These are phyloP conservation scores for Plasmodium fragile DNA, from an alignment of 169 alveolate genomes.

Conservation along the genomic window DNA sequence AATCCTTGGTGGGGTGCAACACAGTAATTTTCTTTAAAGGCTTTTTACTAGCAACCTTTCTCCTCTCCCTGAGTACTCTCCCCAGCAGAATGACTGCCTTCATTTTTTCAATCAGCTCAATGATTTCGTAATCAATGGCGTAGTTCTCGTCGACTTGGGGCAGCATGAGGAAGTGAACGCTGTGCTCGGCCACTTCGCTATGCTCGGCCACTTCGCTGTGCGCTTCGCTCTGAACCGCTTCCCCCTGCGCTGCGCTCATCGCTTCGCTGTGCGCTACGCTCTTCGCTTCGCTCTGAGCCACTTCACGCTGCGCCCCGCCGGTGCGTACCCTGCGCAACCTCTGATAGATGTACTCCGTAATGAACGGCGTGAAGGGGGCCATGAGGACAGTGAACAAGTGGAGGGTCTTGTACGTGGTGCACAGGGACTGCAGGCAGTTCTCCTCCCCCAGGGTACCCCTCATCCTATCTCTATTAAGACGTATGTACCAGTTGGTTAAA, in stretches of 20 bases:
- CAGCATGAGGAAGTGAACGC: slow-evolving; percentile 84
- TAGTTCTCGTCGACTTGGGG: slow-evolving; percentile 56
- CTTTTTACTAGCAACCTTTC: slow-evolving; percentile 91
- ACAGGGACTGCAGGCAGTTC: slow-evolving; percentile 90
- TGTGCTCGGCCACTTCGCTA: slow-evolving; percentile 77
- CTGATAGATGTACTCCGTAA: slow-evolving; percentile 94
- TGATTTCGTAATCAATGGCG: slow-evolving; percentile 37
- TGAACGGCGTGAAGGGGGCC: slow-evolving; percentile 95
- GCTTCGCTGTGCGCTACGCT: slow-evolving; percentile 78
- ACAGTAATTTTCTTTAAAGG: slow-evolving; percentile 90
- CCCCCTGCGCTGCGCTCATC: slow-evolving; percentile 79
- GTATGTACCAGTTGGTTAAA: slow-evolving; percentile 97
- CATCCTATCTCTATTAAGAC: slow-evolving; percentile 97
- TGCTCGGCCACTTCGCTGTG: background rate
- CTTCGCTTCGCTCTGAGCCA: slow-evolving; percentile 78
- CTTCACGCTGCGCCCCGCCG: slow-evolving; percentile 82
- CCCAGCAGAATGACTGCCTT: slow-evolving; percentile 88
- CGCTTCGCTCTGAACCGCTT: slow-evolving; percentile 78
- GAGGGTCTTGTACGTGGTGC: slow-evolving; percentile 92
- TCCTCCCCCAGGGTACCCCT: slow-evolving; percentile 95
- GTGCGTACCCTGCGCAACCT: slow-evolving; percentile 89
- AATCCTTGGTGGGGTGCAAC: slow-evolving; percentile 80
- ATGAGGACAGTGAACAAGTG: slow-evolving; percentile 87
- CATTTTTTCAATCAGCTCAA: slow-evolving; percentile 70
- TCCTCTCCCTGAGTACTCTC: slow-evolving; percentile 93